A percentile compares a stretch with the other conserved stretches of the same genome.
Evolutionary conservation across 805 yeast genomes (phyloP).

Genomic region (Ogataea trehalophila): DNA sequence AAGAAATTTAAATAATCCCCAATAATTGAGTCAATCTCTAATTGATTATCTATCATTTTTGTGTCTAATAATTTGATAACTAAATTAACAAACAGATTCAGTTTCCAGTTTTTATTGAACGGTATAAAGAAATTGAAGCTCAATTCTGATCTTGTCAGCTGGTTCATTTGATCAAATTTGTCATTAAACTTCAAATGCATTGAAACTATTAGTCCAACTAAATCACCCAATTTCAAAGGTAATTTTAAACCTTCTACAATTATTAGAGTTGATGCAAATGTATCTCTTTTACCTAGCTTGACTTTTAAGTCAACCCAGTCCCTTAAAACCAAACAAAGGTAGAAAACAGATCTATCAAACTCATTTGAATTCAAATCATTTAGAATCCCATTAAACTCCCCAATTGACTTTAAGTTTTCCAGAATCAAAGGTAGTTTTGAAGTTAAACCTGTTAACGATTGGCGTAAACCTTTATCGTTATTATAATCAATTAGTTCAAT

Average conservation of each 20-base stretch:
- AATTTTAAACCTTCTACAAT: constrained; percentile 68
- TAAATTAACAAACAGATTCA: constrained; percentile 27
- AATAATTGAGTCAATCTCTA: constrained; percentile 15
- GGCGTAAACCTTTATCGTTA: constrained; percentile 12
- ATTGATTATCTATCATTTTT: too few species aligned
- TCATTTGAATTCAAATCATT: constrained; percentile 19
- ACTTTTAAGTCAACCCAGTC: constrained; percentile 42
- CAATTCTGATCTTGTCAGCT: constrained; percentile 45
- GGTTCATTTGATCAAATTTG: constrained; percentile 25
- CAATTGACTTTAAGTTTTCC: constrained; percentile 9
- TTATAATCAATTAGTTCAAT: constrained; percentile 4
- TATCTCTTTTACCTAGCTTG: constrained; percentile 19
- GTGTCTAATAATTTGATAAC: constrained; percentile 14
- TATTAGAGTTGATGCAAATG: constrained; percentile 43
- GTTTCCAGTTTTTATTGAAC: constrained; percentile 48
- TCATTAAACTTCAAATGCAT: constrained; percentile 24
- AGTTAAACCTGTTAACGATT: constrained; percentile 18
- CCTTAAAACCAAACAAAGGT: constrained; percentile 45
- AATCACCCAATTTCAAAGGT: constrained; percentile 51
- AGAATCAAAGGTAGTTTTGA: constrained; percentile 16
- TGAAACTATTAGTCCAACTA: constrained; percentile 41
- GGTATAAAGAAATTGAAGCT: constrained; percentile 53
- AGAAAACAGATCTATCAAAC: constrained; percentile 29
- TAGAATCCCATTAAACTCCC: constrained; percentile 7
- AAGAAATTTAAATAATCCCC: constrained; percentile 33